Evolutionary conservation across 2,329 filamentous ascomycete genomes (phyloP), one percentile per base, ranked within the genome.

Genomic region (Neopestalotiopsis clavispora): DNA sequence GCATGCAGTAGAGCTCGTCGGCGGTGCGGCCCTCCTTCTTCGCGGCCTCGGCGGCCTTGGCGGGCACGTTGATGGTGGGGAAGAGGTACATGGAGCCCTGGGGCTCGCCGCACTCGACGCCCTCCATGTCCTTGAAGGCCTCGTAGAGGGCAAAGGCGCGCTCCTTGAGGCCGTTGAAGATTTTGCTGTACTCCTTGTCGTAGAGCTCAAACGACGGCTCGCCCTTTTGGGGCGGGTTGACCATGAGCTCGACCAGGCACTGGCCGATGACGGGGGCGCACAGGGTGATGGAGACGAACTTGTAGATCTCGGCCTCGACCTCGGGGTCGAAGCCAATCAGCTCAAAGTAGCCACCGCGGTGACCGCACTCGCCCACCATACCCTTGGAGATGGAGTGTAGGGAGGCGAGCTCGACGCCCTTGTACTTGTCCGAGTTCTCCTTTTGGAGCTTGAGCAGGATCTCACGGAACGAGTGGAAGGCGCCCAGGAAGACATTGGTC

Each of bases 81-180:
- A 98, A 99, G 76, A 99, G 92, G 85, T 99, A 99, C 96, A 99
- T 99, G 79, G 93, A 92, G 70, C 96, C 96, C 87, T 97, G 93
- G 68, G 96, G 96, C 74, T 90, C 87, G 76, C 92, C 92, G 83
- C 95, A 97, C 80, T 95, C 89, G 69, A 99, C 95, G 69, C 96
- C 96, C 82, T 98, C 95, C 96, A 99, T 98, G 78, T 94, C 84
- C 80, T 90, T 86, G 83, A 99, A 99, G 34, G 95, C 95, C 76
- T 94, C 88, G 83, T 97, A 96, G 64, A 99, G 87, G 6, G 96
- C 95, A 69, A 86, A 88, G 52, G 96, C 96, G 72, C 96, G 92
- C 80, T 92, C 83, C 77, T 90, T 89, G 69, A 99, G 87, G 64
- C 93, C 92, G 66, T 91, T 82, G 80, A 90, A 94, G 80, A 98